These are phyloP conservation scores for Fagopyrum esculentum DNA, from an alignment of 148 eudicot species.

Conservation along the genomic window DNA sequence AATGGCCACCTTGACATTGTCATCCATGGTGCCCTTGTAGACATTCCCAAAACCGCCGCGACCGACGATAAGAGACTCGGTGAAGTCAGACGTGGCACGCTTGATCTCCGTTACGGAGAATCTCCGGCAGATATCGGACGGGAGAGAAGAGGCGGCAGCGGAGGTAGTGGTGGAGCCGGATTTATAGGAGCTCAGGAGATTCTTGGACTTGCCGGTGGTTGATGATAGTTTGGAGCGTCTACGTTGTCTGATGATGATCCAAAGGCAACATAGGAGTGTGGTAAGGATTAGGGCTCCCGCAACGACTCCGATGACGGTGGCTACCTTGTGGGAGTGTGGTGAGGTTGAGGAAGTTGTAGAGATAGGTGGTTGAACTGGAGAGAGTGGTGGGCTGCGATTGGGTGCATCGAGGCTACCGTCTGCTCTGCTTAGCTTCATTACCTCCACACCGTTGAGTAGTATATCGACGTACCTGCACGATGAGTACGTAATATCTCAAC, in stretches of 20 bases:
- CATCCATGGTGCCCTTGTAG: slow-evolving; percentile 19
- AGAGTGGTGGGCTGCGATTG: background rate
- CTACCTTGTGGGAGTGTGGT: background rate
- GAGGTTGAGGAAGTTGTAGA: slow-evolving; percentile 29
- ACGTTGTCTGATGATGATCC: background rate
- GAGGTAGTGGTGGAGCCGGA: background rate
- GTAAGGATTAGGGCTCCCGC: slow-evolving; percentile 38
- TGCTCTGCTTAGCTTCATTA: background rate
- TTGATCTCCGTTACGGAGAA: slow-evolving; percentile 20
- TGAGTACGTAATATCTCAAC: no score
- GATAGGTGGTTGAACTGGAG: background rate
- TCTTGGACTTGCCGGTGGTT: background rate
- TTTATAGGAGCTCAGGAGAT: background rate
- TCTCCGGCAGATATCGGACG: slow-evolving; percentile 4
- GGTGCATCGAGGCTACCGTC: slow-evolving; percentile 5
- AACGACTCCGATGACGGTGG: background rate
- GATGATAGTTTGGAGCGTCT: background rate
- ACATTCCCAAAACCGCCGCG: slow-evolving; percentile 29
- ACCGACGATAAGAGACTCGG: slow-evolving; percentile 19
- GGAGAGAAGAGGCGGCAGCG: background rate
- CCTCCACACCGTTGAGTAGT: background rate
- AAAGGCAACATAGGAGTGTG: background rate
- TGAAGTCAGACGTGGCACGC: slow-evolving; percentile 24
- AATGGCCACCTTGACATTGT: slow-evolving; percentile 19
- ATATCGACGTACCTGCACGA: background rate